Evolutionary conservation across 208 protist genomes (phyloP).

Genomic region (Leishmania lainsoni): DNA sequence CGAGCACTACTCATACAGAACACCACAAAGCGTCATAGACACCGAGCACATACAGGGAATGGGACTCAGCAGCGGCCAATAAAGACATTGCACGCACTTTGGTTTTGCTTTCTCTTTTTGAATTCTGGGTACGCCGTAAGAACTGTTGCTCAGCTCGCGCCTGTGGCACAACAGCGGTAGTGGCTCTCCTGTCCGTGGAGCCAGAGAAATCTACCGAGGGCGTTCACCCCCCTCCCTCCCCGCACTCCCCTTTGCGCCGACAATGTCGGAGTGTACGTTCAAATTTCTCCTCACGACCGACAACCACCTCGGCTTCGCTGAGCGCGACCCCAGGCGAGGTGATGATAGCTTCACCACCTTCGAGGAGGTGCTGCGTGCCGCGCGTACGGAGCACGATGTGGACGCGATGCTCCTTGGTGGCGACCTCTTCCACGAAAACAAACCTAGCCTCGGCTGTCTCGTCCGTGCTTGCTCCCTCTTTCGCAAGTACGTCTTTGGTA

Average conservation of each 20-base stretch:
- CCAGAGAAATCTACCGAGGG: not conserved
- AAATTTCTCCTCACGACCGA: slow-evolving; percentile 95
- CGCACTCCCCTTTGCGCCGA: not conserved
- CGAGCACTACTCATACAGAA: not conserved
- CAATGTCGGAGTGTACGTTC: slow-evolving; percentile 55
- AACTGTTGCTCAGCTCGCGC: not conserved
- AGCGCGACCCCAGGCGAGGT: slow-evolving; percentile 95
- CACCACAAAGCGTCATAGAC: not conserved
- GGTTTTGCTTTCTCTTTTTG: no score
- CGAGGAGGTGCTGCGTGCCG: slow-evolving; percentile 97
- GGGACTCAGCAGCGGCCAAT: not conserved
- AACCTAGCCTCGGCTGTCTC: slow-evolving; percentile 95
- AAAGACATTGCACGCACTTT: not conserved
- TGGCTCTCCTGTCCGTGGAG: not conserved
- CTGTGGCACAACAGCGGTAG: not conserved
- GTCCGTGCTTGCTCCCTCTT: slow-evolving; percentile 88
- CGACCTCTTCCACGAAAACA: slow-evolving; percentile 99
- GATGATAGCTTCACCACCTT: slow-evolving; percentile 98
- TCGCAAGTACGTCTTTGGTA: slow-evolving; percentile 92
- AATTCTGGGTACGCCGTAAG: not conserved
- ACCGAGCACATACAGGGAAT: not conserved
- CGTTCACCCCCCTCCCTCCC: no score
- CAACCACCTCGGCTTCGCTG: slow-evolving; percentile 96
- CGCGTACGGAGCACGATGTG: slow-evolving; percentile 91
- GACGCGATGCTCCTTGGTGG: slow-evolving; percentile 98